Evolutionary conservation across 352 stramenopile genomes (phyloP).

Genomic region (Globisporangium paroecandrum): DNA sequence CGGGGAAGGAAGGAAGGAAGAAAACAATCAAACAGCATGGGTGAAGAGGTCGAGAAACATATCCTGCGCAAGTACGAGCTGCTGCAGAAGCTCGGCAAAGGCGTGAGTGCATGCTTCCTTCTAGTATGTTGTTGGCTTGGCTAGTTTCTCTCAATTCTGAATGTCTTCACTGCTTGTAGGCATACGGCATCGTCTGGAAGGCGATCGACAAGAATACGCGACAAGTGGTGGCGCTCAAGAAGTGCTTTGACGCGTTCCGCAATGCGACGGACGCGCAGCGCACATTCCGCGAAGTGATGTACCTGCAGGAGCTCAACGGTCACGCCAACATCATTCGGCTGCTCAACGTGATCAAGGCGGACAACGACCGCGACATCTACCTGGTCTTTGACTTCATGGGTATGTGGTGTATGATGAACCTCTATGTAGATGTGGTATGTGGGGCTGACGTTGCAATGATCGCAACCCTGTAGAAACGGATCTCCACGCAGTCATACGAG

Average conservation of each 20-base stretch:
- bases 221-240: conserved; percentile 93
- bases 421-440: background rate
- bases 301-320: conserved; percentile 90
- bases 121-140: too few species aligned
- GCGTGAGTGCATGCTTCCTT: conserved; percentile 34
- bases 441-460: too few species aligned
- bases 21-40: conserved; percentile 48
- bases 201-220: conserved; percentile 92
- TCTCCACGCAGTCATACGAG: conserved; percentile 93
- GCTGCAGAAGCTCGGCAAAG: conserved; percentile 92
- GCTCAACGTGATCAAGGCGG: conserved; percentile 91
- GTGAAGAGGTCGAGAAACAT: conserved; percentile 92
- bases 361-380: conserved; percentile 97
- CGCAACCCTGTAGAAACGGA: conserved; percentile 82
- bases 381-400: conserved; percentile 97
- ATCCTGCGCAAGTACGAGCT: conserved; percentile 93
- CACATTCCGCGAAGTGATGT: conserved; percentile 96
- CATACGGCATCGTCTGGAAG: conserved; percentile 96
- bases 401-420: conserved; percentile 22
- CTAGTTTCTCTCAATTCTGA: background rate
- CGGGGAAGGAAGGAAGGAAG: background rate
- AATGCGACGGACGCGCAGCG: conserved; percentile 94
- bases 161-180: conserved; percentile 31
- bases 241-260: conserved; percentile 96
- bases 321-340: conserved; percentile 95